Evolutionary conservation across 2,329 filamentous ascomycete genomes (phyloP).

Genomic region (Basipetospora chlamydospora): DNA sequence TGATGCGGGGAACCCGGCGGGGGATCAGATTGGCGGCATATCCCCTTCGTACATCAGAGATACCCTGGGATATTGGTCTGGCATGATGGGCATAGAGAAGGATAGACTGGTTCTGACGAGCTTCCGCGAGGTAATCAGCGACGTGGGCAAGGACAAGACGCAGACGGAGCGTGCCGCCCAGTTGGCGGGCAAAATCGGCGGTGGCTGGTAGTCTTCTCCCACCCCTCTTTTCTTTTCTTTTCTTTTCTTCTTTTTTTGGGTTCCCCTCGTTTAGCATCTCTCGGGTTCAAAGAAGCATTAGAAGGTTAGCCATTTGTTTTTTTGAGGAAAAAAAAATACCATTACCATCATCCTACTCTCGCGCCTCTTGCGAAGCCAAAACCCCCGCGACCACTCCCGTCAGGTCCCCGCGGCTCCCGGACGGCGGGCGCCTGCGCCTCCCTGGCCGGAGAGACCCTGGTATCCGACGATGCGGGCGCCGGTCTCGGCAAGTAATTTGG

Average conservation of each 20-base stretch:
- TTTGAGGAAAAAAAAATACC: slow-evolving; percentile 4
- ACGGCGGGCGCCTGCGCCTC: slow-evolving; percentile 54
- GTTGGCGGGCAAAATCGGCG: slow-evolving; percentile 78
- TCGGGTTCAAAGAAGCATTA: slow-evolving; percentile 1
- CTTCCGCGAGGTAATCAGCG: slow-evolving; percentile 84
- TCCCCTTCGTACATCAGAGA: slow-evolving; percentile 50
- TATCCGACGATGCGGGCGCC: slow-evolving; percentile 27
- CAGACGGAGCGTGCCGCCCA: slow-evolving; percentile 76
- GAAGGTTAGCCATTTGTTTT: neutral
- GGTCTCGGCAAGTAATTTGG: slow-evolving; percentile 56
- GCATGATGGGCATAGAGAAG: slow-evolving; percentile 53
- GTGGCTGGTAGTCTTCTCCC: slow-evolving; percentile 58
- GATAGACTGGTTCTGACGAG: slow-evolving; percentile 69
- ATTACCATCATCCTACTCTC: slow-evolving; percentile 25
- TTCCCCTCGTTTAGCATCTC: neutral
- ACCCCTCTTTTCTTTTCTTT: slow-evolving; percentile 6
- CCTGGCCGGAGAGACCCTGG: slow-evolving; percentile 30
- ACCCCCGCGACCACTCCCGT: slow-evolving; percentile 60
- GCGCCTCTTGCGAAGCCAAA: slow-evolving; percentile 58
- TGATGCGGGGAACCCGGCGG: slow-evolving; percentile 9
- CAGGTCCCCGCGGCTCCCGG: slow-evolving; percentile 63
- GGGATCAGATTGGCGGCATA: slow-evolving; percentile 46
- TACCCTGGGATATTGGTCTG: slow-evolving; percentile 63
- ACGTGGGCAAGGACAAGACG: slow-evolving; percentile 67
- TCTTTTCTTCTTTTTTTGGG: slow-evolving; percentile 4